Evolutionary conservation across 768 basidiomycete genomes (phyloP).

Genomic region (Sporobolomyces pararoseus): DNA sequence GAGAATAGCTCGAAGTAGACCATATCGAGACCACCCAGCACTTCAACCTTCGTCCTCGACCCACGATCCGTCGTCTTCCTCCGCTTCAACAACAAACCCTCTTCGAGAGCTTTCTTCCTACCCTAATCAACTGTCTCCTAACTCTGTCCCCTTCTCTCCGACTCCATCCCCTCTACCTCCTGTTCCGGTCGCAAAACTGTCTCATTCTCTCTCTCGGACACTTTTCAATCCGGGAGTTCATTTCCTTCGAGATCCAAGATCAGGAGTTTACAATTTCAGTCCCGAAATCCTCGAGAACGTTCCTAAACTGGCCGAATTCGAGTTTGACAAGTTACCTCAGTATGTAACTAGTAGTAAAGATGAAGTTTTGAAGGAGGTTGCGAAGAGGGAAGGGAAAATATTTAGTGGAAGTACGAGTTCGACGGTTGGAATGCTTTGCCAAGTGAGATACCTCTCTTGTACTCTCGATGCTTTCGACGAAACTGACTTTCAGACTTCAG

Average conservation of each 20-base stretch:
- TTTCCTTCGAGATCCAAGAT: constrained; percentile 80
- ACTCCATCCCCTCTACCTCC: constrained; percentile 6
- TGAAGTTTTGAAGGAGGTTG: constrained; percentile 54
- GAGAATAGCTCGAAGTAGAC: constrained; percentile 1
- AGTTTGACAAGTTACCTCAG: constrained; percentile 67
- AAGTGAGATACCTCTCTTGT: constrained; percentile 18
- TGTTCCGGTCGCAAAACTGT: constrained; percentile 57
- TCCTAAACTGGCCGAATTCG: constrained; percentile 75
- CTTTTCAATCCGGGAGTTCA: constrained; percentile 78
- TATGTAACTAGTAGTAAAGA: constrained; percentile 80
- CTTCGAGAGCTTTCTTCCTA: constrained; percentile 26
- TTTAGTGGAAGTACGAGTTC: constrained; percentile 86
- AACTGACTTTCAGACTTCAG: too few species aligned
- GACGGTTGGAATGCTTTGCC: constrained; percentile 37
- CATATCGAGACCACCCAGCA: constrained; percentile 13
- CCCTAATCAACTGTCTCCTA: constrained; percentile 7
- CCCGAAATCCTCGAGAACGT: constrained; percentile 63
- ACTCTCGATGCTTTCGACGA: constrained; percentile 22
- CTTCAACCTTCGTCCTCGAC: neutral
- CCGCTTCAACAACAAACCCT: too few species aligned
- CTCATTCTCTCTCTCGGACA: constrained; percentile 65
- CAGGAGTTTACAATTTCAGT: constrained; percentile 78
- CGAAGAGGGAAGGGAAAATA: constrained; percentile 57
- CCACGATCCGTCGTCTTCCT: too few species aligned
- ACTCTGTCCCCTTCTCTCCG: constrained; percentile 1